Percentiles rank a stretch among this genome's conserved stretches.
Evolutionary conservation across 2,329 filamentous ascomycete genomes (phyloP).

Genomic region (Monosporascus sp.): DNA sequence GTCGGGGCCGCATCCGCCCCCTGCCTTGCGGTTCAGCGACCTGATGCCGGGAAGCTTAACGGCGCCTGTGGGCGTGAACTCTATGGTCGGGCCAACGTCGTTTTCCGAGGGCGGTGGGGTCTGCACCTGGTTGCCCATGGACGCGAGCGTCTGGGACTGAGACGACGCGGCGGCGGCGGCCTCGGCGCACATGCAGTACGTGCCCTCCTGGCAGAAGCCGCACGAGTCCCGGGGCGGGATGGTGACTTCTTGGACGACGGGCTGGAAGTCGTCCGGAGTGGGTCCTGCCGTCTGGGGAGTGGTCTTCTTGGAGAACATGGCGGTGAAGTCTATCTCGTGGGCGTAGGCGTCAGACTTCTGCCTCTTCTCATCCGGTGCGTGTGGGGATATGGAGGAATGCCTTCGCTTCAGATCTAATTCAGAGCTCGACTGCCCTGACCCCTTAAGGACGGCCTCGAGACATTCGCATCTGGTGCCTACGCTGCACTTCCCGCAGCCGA

Average conservation of each 20-base stretch:
- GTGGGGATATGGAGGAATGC: slow-evolving; percentile 37
- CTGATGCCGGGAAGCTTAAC: slow-evolving; percentile 51
- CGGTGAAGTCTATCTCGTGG: slow-evolving; percentile 71
- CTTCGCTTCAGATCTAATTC: slow-evolving; percentile 46
- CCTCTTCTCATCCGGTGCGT: slow-evolving; percentile 48
- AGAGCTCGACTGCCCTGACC: slow-evolving; percentile 19
- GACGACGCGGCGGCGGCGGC: slow-evolving; percentile 32
- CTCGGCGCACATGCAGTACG: slow-evolving; percentile 77
- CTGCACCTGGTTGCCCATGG: slow-evolving; percentile 43
- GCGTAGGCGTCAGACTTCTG: slow-evolving; percentile 43
- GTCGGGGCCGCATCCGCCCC: slow-evolving; percentile 52
- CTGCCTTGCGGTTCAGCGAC: slow-evolving; percentile 25
- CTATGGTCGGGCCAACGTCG: slow-evolving; percentile 51
- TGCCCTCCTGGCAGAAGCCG: slow-evolving; percentile 78
- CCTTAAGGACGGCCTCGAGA: slow-evolving; percentile 41
- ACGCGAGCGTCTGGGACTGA: slow-evolving; percentile 32
- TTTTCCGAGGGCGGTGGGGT: slow-evolving; percentile 58
- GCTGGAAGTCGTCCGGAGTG: slow-evolving; percentile 18
- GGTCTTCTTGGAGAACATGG: slow-evolving; percentile 51
- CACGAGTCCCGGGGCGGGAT: slow-evolving; percentile 61
- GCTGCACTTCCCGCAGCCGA: slow-evolving; percentile 63
- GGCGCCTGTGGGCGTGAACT: slow-evolving; percentile 54
- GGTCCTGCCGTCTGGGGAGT: slow-evolving; percentile 23
- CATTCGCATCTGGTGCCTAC: slow-evolving; percentile 59
- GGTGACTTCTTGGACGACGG: slow-evolving; percentile 22